Conservation (phyloP, 768 basidiomycete genomes). For the Termitomyces sp. region DNA sequence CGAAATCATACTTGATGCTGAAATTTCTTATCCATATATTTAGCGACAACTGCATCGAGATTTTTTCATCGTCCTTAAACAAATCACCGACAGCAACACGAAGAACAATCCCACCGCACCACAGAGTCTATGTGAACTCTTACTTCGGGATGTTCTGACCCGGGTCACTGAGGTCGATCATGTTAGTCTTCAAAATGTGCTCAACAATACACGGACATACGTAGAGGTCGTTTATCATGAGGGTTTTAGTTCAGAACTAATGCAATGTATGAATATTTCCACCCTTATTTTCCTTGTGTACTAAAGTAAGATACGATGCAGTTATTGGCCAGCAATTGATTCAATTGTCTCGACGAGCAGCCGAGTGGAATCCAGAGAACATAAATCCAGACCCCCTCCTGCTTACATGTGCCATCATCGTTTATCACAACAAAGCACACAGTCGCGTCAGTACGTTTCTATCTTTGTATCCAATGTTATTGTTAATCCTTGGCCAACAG, state of each 20-base stretch:
- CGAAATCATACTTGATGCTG: not conserved
- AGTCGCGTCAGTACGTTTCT: conserved; percentile 36
- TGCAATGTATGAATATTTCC: conserved; percentile 41
- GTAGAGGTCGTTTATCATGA: conserved; percentile 54
- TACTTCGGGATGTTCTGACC: conserved; percentile 52
- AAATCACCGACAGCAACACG: conserved; percentile 33
- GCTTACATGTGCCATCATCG: conserved; percentile 40
- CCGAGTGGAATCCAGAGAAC: conserved; percentile 41
- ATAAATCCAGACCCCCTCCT: conserved; percentile 57
- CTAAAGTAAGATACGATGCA: conserved; percentile 19
- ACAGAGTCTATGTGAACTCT: conserved; percentile 35
- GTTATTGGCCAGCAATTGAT: conserved; percentile 53
- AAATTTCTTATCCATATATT: not conserved
- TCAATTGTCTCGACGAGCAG: conserved; percentile 48
- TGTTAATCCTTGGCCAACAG: conserved; percentile 23
- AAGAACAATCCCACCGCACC: conserved; percentile 21
- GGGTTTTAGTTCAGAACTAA: conserved; percentile 43
- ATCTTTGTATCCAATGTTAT: not conserved
- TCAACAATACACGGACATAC: conserved; percentile 52
- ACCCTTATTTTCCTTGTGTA: not conserved
- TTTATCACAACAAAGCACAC: conserved; percentile 55
- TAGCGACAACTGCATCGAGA: conserved; percentile 41
- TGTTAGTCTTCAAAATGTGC: conserved; percentile 41
- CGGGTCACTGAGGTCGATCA: conserved; percentile 46
- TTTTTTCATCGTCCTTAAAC: conserved; percentile 49